These are phyloP conservation scores for Talaromyces sp. DNA, from an alignment of 2,329 filamentous ascomycete genomes.

Conservation along the genomic window DNA sequence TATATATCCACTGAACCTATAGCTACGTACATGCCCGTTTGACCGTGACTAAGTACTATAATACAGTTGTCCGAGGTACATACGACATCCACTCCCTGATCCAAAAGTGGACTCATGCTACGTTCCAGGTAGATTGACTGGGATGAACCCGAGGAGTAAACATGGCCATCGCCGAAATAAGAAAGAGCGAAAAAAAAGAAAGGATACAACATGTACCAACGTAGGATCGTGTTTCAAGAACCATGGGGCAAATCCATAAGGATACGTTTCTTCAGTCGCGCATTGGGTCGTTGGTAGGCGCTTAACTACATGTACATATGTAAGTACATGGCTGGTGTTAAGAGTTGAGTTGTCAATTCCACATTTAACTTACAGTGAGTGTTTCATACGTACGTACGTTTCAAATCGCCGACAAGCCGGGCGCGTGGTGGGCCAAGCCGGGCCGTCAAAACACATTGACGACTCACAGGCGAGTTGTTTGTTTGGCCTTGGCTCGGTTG, in stretches of 20 bases:
- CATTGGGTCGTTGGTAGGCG: neutral
- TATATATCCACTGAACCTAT: neutral
- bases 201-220: neutral
- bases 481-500: neutral
- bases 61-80: neutral
- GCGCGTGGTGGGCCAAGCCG: neutral
- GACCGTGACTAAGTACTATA: neutral
- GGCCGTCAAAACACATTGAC: neutral
- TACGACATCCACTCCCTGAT: neutral
- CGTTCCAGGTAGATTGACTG: neutral
- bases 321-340: neutral
- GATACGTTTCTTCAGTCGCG: neutral
- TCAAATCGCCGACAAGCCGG: neutral
- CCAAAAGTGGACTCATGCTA: neutral
- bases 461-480: neutral
- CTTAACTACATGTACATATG: neutral
- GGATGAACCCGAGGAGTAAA: constrained; percentile 5
- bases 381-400: neutral
- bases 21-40: neutral
- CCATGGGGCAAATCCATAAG: neutral
- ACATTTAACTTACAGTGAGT: neutral
- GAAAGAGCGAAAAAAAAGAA: neutral
- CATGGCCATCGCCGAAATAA: neutral
- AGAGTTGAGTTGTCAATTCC: neutral
- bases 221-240: neutral